phyloP scores from a whole-genome alignment of 352 stramenopile genomes.

The Phytopythium helicoides region DNA sequence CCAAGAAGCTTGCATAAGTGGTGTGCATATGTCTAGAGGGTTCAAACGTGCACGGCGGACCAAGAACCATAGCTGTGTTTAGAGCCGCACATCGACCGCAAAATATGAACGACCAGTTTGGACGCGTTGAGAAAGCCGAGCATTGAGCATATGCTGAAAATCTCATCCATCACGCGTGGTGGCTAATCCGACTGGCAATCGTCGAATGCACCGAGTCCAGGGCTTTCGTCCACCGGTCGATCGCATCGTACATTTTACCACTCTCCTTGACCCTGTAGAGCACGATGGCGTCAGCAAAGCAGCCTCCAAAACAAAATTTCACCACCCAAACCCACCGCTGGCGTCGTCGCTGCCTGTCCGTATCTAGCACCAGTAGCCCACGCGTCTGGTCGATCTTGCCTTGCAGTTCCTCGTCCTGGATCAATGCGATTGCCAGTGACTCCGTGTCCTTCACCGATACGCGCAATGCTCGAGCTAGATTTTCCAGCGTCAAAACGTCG shows the following conservation, averaged over 20 bases:
- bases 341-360: constrained; percentile 16
- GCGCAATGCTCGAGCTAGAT: constrained; percentile 89
- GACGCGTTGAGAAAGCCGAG: too few relatives aligned
- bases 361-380: constrained; percentile 47
- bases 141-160: too few relatives aligned
- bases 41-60: too few relatives aligned
- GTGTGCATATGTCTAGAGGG: background rate
- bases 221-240: constrained; percentile 57
- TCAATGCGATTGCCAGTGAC: constrained; percentile 88
- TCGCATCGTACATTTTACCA: constrained; percentile 65
- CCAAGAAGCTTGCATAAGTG: constrained; percentile 27
- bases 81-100: background rate
- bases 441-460: constrained; percentile 87
- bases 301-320: background rate
- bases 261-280: constrained; percentile 34
- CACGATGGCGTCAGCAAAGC: constrained; percentile 7
- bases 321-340: constrained; percentile 32
- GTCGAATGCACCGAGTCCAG: constrained; percentile 50
- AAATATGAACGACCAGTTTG: background rate
- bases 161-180: constrained; percentile 17
- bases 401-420: constrained; percentile 89
- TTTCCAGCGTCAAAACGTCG: constrained; percentile 85
- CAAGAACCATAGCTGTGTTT: background rate
- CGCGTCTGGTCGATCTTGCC: constrained; percentile 90
- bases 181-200: constrained; percentile 33